A percentile compares a stretch with the other conserved stretches of the same genome.
phyloP scores from a whole-genome alignment of 2,329 filamentous ascomycete species.

The Rasamsonia emersonii region DNA sequence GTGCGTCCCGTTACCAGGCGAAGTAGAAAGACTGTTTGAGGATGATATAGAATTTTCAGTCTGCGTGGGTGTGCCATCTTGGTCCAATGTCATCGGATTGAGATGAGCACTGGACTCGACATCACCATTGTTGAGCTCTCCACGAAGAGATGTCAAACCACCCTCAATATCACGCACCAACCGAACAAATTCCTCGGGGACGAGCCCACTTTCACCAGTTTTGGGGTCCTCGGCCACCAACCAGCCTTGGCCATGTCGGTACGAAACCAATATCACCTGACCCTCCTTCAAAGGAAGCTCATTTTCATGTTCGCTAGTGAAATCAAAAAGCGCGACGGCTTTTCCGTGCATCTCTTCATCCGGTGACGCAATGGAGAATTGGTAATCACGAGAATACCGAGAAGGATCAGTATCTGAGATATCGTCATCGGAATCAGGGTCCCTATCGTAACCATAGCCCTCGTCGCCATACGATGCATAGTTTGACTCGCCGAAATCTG shows the following conservation, averaged over 20 bases:
- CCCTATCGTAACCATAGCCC: conserved; percentile 21
- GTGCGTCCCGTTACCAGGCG: conserved; percentile 15
- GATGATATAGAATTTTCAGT: conserved; percentile 4
- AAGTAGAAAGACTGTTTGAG: conserved; percentile 7
- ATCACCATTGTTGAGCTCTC: conserved; percentile 38
- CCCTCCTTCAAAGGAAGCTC: conserved; percentile 87
- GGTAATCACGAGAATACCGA: conserved; percentile 82
- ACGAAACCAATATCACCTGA: conserved; percentile 93
- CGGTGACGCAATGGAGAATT: conserved; percentile 88
- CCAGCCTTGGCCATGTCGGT: conserved; percentile 94
- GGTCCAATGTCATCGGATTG: conserved; percentile 43
- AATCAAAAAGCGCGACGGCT: conserved; percentile 90
- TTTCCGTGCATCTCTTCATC: conserved; percentile 98
- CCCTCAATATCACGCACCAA: conserved; percentile 89
- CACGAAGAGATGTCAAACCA: conserved; percentile 63
- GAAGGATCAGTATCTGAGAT: conserved; percentile 48
- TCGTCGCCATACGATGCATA: conserved; percentile 31
- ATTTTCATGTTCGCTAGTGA: conserved; percentile 91
- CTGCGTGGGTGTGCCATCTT: conserved; percentile 23
- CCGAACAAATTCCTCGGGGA: conserved; percentile 93
- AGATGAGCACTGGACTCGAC: conserved; percentile 44
- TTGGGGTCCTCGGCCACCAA: conserved; percentile 92
- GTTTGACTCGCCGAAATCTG: conserved; percentile 46
- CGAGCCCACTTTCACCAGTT: conserved; percentile 85
- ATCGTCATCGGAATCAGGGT: conserved; percentile 34